Evolutionary conservation across 495 filamentous ascomycete genomes (phyloP).

Genomic region (Articulospora tetracladia): DNA sequence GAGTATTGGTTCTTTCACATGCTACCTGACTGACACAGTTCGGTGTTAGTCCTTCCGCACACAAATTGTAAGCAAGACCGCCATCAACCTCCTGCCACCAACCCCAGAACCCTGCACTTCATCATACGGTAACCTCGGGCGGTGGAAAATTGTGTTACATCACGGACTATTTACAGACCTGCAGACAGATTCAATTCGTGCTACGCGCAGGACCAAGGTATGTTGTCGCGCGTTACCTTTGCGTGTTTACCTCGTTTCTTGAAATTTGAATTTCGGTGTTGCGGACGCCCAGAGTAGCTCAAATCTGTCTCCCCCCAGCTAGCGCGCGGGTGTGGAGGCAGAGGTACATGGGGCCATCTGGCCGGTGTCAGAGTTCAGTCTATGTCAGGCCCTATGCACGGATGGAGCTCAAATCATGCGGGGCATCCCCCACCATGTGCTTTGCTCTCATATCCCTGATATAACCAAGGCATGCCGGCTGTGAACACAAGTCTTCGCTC

Average conservation of each 20-base stretch:
- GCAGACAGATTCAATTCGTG: not conserved
- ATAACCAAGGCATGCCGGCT: constrained; percentile 22
- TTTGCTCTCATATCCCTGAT: constrained; percentile 13
- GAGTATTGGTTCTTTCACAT: not conserved
- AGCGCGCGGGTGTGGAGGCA: constrained; percentile 16
- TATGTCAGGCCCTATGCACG: not conserved
- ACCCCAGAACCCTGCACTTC: not conserved
- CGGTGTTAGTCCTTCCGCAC: not conserved
- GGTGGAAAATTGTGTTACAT: not conserved
- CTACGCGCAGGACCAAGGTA: not conserved
- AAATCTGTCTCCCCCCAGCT: constrained; percentile 3
- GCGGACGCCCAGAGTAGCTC: constrained; percentile 15
- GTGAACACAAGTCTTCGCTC: not conserved
- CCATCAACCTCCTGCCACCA: not conserved
- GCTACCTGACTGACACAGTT: not conserved
- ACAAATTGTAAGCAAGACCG: not conserved
- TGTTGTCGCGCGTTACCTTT: not conserved
- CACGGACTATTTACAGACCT: not conserved
- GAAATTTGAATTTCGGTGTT: constrained; percentile 17
- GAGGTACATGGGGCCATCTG: constrained; percentile 20
- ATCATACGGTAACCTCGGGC: not conserved
- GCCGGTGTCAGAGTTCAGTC: constrained; percentile 15
- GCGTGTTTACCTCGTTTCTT: not conserved
- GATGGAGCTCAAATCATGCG: constrained; percentile 14
- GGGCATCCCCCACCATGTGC: constrained; percentile 16